phyloP scores from a whole-genome alignment of 139 green algal species.

The Chlorella sorokiniana region DNA sequence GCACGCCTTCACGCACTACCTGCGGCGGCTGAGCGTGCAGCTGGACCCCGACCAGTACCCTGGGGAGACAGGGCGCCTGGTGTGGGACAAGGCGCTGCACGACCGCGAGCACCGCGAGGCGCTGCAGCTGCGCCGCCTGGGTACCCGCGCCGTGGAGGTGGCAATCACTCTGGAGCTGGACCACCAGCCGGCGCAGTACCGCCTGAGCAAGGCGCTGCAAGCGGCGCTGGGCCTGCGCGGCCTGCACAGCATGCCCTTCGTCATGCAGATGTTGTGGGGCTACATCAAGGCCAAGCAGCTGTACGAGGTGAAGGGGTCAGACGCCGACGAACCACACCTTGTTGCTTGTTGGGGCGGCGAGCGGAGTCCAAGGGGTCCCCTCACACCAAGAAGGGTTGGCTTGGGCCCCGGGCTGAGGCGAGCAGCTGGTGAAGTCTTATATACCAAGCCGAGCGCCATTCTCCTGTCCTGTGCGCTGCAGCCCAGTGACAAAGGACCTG shows the following conservation, averaged over 20 bases:
- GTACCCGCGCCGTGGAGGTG: neutral
- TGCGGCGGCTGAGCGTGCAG: slow-evolving; percentile 30
- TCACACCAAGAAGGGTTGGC: too few relatives aligned
- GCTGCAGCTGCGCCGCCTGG: slow-evolving; percentile 28
- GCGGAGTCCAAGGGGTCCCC: too few relatives aligned
- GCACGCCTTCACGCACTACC: slow-evolving; percentile 36
- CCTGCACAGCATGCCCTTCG: slow-evolving; percentile 22
- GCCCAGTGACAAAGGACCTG: neutral
- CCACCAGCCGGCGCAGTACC: slow-evolving; percentile 34
- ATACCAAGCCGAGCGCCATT: too few relatives aligned
- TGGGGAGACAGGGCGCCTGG: neutral
- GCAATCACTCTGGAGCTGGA: slow-evolving; percentile 41
- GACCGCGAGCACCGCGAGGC: slow-evolving; percentile 30
- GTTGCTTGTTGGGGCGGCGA: neutral
- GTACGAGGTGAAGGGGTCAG: neutral
- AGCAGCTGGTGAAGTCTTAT: too few relatives aligned
- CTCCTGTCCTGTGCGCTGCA: neutral
- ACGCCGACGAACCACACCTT: neutral
- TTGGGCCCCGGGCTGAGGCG: too few relatives aligned
- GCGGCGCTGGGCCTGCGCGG: slow-evolving; percentile 25
- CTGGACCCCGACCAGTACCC: slow-evolving; percentile 38
- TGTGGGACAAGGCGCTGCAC: slow-evolving; percentile 41
- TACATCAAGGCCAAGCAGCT: slow-evolving; percentile 37
- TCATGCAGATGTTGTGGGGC: slow-evolving; percentile 41
- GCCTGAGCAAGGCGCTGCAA: slow-evolving; percentile 19